Conservation (phyloP, 1,284 basidiomycete genomes). For the Puccinia polysora region DNA sequence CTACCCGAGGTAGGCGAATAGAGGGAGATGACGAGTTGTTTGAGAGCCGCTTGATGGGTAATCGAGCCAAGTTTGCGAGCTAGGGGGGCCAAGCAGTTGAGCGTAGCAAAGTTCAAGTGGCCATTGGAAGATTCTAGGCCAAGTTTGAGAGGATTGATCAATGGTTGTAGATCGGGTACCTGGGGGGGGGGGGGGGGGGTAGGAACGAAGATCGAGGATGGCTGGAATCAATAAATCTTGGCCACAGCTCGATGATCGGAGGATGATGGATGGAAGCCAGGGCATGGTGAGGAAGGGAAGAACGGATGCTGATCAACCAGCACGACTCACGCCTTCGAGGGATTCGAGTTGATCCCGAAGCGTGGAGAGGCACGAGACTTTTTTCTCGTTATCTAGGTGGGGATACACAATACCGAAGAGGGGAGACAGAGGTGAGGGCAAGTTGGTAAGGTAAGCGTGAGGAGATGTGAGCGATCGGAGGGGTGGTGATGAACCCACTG, state of each 20-base stretch:
- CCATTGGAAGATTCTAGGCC: constrained; percentile 74
- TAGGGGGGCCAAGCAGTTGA: constrained; percentile 50
- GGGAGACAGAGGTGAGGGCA: too few relatives aligned
- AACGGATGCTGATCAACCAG: neutral
- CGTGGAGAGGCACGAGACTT: constrained; percentile 12
- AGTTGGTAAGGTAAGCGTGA: too few relatives aligned
- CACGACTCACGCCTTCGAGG: constrained; percentile 16
- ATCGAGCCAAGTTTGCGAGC: constrained; percentile 57
- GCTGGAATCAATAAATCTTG: too few relatives aligned
- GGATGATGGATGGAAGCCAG: neutral
- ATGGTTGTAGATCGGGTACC: constrained; percentile 29
- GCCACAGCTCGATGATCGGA: neutral
- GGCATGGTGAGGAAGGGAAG: neutral
- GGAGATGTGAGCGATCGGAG: too few relatives aligned
- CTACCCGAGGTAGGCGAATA: constrained; percentile 54
- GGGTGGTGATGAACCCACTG: too few relatives aligned
- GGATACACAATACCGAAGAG: too few relatives aligned
- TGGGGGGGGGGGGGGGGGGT: too few relatives aligned
- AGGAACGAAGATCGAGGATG: too few relatives aligned
- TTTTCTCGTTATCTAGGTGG: constrained; percentile 43
- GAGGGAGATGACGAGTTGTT: constrained; percentile 56
- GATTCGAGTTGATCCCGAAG: constrained; percentile 39
- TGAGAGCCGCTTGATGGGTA: constrained; percentile 63
- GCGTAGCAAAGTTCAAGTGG: constrained; percentile 58
- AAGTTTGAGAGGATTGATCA: constrained; percentile 59